Base-by-base conservation (phyloP, 1,139 yeast genomes). In the Pichia sp. region DNA sequence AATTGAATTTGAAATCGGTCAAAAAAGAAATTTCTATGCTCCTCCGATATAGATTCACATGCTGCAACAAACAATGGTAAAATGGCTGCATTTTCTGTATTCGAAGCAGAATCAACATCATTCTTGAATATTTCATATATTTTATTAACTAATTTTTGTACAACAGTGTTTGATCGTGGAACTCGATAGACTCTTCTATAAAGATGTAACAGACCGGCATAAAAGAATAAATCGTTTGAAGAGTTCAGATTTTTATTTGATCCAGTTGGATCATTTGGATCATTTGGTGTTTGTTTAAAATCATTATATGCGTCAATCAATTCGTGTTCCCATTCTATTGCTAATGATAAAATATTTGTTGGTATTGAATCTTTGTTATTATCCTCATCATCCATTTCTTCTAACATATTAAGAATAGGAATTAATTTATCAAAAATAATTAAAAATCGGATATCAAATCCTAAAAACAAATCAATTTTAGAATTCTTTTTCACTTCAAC, bases 1-100 rank as follows among this genome's bases (percentile, higher is more conserved):
- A 51, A 48, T 24, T 51, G 53, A 15, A 51, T 47, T 36, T 48
- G 39, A 41, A 51, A 51, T 18, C 53, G 38, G 17, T 46, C 48
- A 32, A 45, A 46, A 17, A 51, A 51, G 37, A 51, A 51, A 4
- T 37, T 15, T 12, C 46, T 22, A 44, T 51, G 50, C 15, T 48
- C 44, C 20, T 32, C 38, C 3, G 30, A 27, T 12, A 46, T 32
- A 3, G 52, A 44, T 18, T 51, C 50, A 39, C 52, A 48, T 8
- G 53, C 53, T 5, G 50, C 53, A 21, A 46, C 43, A 36, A 51
- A 51, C 17, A 51, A 28, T 2, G 53, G 45, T 8, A 51, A 44
- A 20, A 51, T 37, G 7, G 52, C 20, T 44, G 52, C 48, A 33
- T 38, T 46, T 37, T 51, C 53, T 11, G 52, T 41, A 43, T 39